Base-by-base conservation (phyloP, 768 basidiomycete genomes). In the Floccularia luteovirens region DNA sequence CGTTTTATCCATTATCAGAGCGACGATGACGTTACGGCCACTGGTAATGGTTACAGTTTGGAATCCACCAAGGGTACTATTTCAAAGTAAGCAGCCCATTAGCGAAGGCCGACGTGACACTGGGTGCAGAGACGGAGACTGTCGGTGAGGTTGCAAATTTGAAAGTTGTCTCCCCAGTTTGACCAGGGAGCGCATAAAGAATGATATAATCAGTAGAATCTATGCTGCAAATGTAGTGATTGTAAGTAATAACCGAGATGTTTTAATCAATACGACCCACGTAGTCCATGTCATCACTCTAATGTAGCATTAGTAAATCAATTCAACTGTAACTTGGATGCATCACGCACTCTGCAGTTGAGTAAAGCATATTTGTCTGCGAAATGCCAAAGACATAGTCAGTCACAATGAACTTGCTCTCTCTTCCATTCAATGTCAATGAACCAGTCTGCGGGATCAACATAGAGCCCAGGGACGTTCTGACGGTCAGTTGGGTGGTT, bases 221-320 rank as follows among this genome's bases (percentile, higher is more conserved):
- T 31, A 74, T 63, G 1, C 70, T 72, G 38, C 11, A 35, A 5
- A 13, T 7, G 36, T n/a, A 14, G 24, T 36, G 36, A 36, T 8
- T 36, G 6, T 39, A 24, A 31, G 7, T 16, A 24, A 27, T 23
- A 38, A 10, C 21, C 11, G 10, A 24, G 5, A 24, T 12, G 10
- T 7, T 17, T 13, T 5, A 20, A 20, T 10, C 3, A 10, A 31
- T 17, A n/a, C 16, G 22, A 46, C 67, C 49, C 41, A 66, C 72
- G 70, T 72, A n/a, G 69, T 66, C 71, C 72, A 74, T 10, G 73
- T 73, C 66, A 72, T 64, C 33, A 75, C 65, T 42, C 72, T 74
- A 37, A 14, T 14, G n/a, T n/a, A 72, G 20, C 71, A 72, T 36
- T 30, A 19, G 23, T 16, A n/a, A 4, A 13, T 19, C 12, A 24